Percentiles rank a stretch among this genome's conserved stretches.
Evolutionary conservation across 139 green algal genomes (phyloP).

Genomic region (Ulvella scutata): DNA sequence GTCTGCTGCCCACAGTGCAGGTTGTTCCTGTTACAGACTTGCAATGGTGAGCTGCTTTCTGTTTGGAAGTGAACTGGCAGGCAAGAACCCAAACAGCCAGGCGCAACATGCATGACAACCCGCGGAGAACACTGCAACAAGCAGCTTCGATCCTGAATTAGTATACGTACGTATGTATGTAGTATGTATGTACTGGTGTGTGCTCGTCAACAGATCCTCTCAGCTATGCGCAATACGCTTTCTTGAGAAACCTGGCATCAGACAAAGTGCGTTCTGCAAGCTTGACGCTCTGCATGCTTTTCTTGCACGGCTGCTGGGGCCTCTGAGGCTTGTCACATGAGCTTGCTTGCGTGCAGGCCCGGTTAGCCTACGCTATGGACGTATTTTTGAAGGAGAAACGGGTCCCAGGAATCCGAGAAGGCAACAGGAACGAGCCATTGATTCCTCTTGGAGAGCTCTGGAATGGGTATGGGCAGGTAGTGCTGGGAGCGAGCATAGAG

Average conservation of each 20-base stretch:
- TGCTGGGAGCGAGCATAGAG: slow-evolving; percentile 49
- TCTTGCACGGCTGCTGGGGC: neutral
- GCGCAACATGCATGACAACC: no score
- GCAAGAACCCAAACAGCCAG: no score
- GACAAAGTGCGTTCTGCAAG: neutral
- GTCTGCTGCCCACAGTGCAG: no score
- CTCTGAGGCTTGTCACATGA: neutral
- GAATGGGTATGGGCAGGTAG: slow-evolving; percentile 27
- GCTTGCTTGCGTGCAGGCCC: neutral
- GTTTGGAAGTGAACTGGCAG: no score
- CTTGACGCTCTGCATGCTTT: neutral
- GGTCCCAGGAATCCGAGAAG: slow-evolving; percentile 39
- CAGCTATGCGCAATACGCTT: neutral
- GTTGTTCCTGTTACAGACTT: no score
- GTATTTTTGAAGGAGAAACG: slow-evolving; percentile 7
- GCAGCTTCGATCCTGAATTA: no score
- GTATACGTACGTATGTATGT: no score
- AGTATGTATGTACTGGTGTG: no score
- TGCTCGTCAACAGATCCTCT: no score
- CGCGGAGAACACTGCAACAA: no score
- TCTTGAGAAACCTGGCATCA: neutral
- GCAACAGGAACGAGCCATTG: slow-evolving; percentile 55
- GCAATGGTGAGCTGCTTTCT: no score
- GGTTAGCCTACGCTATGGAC: neutral
- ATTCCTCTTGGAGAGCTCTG: slow-evolving; percentile 33